Conservation (phyloP, 2,329 filamentous ascomycete genomes). For the Periconia sp. region DNA sequence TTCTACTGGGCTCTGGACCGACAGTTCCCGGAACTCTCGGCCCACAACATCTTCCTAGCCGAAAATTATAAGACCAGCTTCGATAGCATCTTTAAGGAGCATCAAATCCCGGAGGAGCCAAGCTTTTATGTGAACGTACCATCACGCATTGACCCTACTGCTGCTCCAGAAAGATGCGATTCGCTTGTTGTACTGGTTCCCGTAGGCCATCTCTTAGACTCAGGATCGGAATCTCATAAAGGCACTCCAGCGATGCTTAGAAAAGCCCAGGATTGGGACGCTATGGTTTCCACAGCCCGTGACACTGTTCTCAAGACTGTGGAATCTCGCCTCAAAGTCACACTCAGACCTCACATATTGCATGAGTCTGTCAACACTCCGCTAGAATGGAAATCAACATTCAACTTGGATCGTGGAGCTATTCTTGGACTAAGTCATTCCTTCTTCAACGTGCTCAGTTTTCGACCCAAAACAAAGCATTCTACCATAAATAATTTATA, state of each 20-base stretch:
- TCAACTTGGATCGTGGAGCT: conserved; percentile 77
- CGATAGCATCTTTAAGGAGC: conserved; percentile 74
- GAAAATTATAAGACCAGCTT: conserved; percentile 76
- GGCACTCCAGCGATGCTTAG: conserved; percentile 49
- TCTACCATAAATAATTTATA: conserved; percentile 61
- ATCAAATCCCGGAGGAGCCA: conserved; percentile 70
- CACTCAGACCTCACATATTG: conserved; percentile 57
- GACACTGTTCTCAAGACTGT: conserved; percentile 67
- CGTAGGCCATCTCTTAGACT: conserved; percentile 67
- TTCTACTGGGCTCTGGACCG: conserved; percentile 76
- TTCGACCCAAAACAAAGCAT: conserved; percentile 66
- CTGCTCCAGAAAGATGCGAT: conserved; percentile 70
- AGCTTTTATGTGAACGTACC: conserved; percentile 82
- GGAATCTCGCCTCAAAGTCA: conserved; percentile 63
- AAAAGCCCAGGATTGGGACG: conserved; percentile 64
- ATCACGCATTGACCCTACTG: conserved; percentile 69
- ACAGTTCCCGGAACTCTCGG: conserved; percentile 66
- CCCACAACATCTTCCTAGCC: conserved; percentile 80
- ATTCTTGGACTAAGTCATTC: conserved; percentile 75
- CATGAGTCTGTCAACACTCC: conserved; percentile 73
- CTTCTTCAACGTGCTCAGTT: conserved; percentile 75
- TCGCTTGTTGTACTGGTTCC: conserved; percentile 73
- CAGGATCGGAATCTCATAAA: conserved; percentile 46
- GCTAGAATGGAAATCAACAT: conserved; percentile 66
- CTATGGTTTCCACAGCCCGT: conserved; percentile 65